Conservation (phyloP, 257 asterid species). For the Craterostigma plantagineum region DNA sequence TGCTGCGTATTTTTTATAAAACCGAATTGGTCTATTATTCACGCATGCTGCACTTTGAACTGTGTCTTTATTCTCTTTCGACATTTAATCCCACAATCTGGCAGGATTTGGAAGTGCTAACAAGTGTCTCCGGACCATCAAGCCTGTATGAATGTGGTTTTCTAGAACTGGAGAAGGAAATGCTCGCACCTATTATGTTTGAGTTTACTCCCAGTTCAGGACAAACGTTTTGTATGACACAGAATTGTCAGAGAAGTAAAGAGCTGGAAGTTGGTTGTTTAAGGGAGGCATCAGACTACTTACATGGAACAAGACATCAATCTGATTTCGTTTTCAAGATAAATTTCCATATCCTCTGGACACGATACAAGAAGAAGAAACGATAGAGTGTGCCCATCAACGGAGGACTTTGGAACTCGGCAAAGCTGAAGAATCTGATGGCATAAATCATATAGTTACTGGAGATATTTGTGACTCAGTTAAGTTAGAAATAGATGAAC, state of each 20-base stretch:
- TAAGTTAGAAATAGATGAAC: constrained; percentile 17
- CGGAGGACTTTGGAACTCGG: constrained; percentile 14
- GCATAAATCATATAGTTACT: constrained; percentile 8
- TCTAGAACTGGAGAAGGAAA: constrained; percentile 8
- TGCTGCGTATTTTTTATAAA: too few relatives aligned
- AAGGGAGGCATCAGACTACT: constrained; percentile 10
- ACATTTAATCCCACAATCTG: too few relatives aligned
- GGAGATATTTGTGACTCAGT: constrained; percentile 10
- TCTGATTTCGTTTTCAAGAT: too few relatives aligned
- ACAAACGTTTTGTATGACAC: constrained; percentile 9
- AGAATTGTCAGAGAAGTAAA: constrained; percentile 9
- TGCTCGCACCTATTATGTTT: constrained; percentile 11
- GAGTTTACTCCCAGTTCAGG: constrained; percentile 8
- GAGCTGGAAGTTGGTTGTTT: constrained; percentile 8
- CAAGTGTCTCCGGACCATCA: too few relatives aligned
- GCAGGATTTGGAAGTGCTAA: too few relatives aligned
- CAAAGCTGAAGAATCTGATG: constrained; percentile 13
- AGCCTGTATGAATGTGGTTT: too few relatives aligned
- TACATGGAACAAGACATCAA: constrained; percentile 9
- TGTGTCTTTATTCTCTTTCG: too few relatives aligned
- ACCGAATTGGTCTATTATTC: too few relatives aligned
- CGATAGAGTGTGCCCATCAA: constrained; percentile 11
- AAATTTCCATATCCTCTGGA: constrained; percentile 9
- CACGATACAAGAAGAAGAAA: constrained; percentile 9
- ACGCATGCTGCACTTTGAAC: too few relatives aligned